Evolutionary conservation across 768 basidiomycete genomes (phyloP), one percentile per base, ranked within the genome.

Genomic region (Galerina marginata): DNA sequence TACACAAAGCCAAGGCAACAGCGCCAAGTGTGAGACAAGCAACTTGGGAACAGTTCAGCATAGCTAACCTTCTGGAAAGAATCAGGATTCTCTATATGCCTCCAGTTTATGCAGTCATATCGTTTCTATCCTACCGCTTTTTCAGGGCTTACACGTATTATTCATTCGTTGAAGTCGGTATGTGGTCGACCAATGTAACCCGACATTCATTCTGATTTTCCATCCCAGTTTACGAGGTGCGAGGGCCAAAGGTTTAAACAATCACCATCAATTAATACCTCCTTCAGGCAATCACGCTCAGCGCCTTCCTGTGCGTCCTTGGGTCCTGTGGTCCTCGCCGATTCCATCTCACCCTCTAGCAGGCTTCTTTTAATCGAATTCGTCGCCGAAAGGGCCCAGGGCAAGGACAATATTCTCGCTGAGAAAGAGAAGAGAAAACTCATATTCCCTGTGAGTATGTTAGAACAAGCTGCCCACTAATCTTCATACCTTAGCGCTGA

Each of bases 71-170:
- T 46, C 3, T 33, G 25, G 50, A 9, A 66, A 92, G 90, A 58
- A 67, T 93, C 15, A 86, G 93, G 58, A 86, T 94, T 43, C 70
- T 94, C 62, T 92, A 92, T 65, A 92, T 95, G 92, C 93, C 93
- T 2, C 85, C 87, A 1, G 80, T 94, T 45, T 94, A 91, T 71
- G 89, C 88, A 23, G 75, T 95, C 64, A 85, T 95, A 58, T 92
- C 92, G 1, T 96, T 95, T 78, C 83, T 93, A 64, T 91, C 91
- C 26, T 95, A 92, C 66, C 86, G 94, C 2, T 95, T 78, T 76
- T 95, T 93, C 77, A 84, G 92, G 40, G 78, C 82, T 60, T 95
- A 92, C 69, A 93, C 76, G n/a, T 76, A 77, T 64, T 81, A 82
- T 58, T 82, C 81, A 12, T 76, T 84, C 43, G 71, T 80, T 43